Conservation (phyloP, 345 rosid genomes). For the Hibiscus syriacus region DNA sequence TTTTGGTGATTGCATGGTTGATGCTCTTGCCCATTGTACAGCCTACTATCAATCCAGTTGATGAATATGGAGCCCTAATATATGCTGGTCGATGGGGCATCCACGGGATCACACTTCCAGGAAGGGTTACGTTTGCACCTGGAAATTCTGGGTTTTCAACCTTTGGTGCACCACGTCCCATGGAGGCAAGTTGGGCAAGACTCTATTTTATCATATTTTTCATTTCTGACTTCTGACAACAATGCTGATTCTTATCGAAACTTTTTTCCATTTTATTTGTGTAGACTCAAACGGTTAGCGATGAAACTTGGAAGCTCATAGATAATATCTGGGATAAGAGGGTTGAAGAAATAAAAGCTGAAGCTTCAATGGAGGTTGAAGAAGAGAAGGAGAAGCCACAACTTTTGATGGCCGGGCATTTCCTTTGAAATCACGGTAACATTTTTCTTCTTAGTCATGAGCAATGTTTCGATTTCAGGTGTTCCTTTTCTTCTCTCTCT, state of each 20-base stretch:
- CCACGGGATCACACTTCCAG: constrained; percentile 76
- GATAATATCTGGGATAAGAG: constrained; percentile 73
- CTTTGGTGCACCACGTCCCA: constrained; percentile 89
- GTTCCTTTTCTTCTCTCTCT: too few relatives aligned
- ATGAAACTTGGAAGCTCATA: constrained; percentile 85
- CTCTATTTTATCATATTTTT: not conserved
- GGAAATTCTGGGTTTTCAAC: constrained; percentile 89
- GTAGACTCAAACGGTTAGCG: constrained; percentile 72
- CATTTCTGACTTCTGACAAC: not conserved
- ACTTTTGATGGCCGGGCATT: constrained; percentile 84
- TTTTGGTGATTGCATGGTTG: not conserved
- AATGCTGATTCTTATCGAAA: not conserved
- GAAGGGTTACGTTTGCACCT: constrained; percentile 94
- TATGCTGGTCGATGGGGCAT: constrained; percentile 97
- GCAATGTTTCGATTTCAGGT: too few relatives aligned
- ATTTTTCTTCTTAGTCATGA: not conserved
- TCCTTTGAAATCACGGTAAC: constrained; percentile 35
- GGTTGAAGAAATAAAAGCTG: constrained; percentile 58
- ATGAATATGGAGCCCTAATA: constrained; percentile 78
- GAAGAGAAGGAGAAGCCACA: constrained; percentile 71
- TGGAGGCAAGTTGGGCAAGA: constrained; percentile 43
- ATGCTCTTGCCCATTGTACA: constrained; percentile 23
- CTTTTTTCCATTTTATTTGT: constrained; percentile 5
- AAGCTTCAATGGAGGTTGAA: constrained; percentile 52
- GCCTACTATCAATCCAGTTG: constrained; percentile 62